Conservation (phyloP, 1,284 basidiomycete genomes). For the Ceratobasidium sp. region DNA sequence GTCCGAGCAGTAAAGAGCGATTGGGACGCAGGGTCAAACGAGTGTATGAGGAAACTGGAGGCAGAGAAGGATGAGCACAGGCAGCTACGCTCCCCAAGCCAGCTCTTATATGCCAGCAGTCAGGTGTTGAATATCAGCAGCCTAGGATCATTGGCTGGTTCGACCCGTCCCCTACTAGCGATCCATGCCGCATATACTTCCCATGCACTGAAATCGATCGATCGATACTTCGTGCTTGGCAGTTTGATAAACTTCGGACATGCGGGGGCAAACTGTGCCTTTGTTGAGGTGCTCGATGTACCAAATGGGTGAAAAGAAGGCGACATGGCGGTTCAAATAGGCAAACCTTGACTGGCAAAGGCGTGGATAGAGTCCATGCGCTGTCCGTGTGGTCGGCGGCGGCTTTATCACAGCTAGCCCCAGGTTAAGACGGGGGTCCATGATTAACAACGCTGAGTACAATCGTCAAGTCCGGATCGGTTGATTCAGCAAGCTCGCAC, state of each 20-base stretch:
- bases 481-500: not conserved
- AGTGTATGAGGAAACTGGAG: conserved; percentile 17
- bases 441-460: not conserved
- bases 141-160: not conserved
- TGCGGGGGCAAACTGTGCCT: too few species aligned
- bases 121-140: not conserved
- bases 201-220: too few species aligned
- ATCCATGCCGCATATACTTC: not conserved
- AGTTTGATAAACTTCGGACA: too few species aligned
- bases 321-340: too few species aligned
- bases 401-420: not conserved
- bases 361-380: not conserved
- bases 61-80: not conserved
- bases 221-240: too few species aligned
- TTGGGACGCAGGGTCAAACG: conserved; percentile 29
- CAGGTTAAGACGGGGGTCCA: not conserved
- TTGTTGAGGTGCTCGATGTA: too few species aligned
- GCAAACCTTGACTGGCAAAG: not conserved
- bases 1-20: conserved; percentile 24
- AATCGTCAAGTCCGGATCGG: not conserved
- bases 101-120: not conserved
- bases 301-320: too few species aligned
- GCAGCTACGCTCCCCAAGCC: not conserved
- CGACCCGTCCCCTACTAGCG: not conserved
- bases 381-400: not conserved